Base-by-base conservation (phyloP, 179 eudicot species). In the Vitellaria paradoxa region DNA sequence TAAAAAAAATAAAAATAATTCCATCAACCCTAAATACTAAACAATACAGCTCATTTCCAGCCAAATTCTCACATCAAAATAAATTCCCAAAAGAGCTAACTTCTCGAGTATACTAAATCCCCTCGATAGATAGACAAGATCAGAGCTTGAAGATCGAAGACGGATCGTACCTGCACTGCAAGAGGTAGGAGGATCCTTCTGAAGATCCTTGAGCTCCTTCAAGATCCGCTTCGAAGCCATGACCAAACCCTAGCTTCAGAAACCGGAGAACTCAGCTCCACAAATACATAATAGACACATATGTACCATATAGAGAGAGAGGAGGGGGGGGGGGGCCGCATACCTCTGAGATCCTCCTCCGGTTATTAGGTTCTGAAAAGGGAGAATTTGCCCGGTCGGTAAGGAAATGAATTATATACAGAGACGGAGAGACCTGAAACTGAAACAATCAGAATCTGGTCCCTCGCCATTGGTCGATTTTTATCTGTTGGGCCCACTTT, bases 131-230 rank as follows among this genome's bases (percentile, higher is more conserved):
- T 30, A 30, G 37, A 30, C 37, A 30, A 14, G 61, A 13, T 57
- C n/a, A 4, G 18, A 57, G 9, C 18, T 17, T 12, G 61, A 15
- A 57, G 61, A 57, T 15, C 61, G 61, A 57, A 57, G n/a, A 57
- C 18, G 61, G n/a, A 57, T 12, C 18, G n/a, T 57, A 57, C 61
- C 61, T 12, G 61, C 61, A 4, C 61, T 57, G 61, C 61, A 57
- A 57, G 61, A 57, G 61, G 61, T 57, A 57, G 61, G 61, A 57
- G 61, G 61, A 57, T 57, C 61, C n/a, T 57, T 57, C 61, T 57
- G 61, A 15, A 57, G 61, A 57, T 57, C 61, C 61, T 57, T 57
- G n/a, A 57, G 61, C 61, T 57, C 61, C 61, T 57, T 57, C 61
- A 57, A 57, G 61, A 57, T 57, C 61, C 61, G 61, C 61, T 57